Base-by-base conservation (phyloP, 768 basidiomycete genomes). In the Pleurotus pulmonarius region DNA sequence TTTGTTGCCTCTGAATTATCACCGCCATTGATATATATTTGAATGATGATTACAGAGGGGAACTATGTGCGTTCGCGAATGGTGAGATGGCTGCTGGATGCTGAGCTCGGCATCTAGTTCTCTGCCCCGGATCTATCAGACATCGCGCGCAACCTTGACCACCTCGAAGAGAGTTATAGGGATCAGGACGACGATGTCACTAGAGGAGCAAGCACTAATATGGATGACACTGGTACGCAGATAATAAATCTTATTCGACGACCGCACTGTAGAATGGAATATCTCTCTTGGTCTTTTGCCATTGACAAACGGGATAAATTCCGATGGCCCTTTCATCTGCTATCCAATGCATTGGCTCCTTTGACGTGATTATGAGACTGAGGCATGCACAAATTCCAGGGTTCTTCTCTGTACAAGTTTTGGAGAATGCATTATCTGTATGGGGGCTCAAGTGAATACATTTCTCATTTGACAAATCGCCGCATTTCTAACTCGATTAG, bases 361-460 rank as follows among this genome's bases (percentile, higher is more conserved):
- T 34, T 34, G 29, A 34, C 9, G 29, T 34, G 29, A 34, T 11
- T 34, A 20, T 34, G 29, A 34, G 29, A 34, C 18, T 38, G 3
- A 25, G 58, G 22, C 62, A 59, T 26, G 1, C 9, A 52, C 46
- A 51, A 39, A 18, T 44, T 16, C 15, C 41, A 92, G 91, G 92
- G 1, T 97, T 92, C 69, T 97, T 97, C 71, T 95, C 94, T 2
- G 80, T 96, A 1, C 92, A 94, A 60, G 94, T 96, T 1, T 68
- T 96, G 15, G 90, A 94, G 62, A 81, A 86, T 55, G 94, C 94
- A 2, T 70, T 97, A 11, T 79, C 85, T 64, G 86, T 94, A 11
- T 95, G 88, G 89, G 88, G 88, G 15, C 70, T 95, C 56, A 87
- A 81, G 91, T 93, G 63, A 61, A 75, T 65, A 18, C 47, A 62